Evolutionary conservation across 306 rosid genomes (phyloP).

Genomic region (Rosa chinensis): DNA sequence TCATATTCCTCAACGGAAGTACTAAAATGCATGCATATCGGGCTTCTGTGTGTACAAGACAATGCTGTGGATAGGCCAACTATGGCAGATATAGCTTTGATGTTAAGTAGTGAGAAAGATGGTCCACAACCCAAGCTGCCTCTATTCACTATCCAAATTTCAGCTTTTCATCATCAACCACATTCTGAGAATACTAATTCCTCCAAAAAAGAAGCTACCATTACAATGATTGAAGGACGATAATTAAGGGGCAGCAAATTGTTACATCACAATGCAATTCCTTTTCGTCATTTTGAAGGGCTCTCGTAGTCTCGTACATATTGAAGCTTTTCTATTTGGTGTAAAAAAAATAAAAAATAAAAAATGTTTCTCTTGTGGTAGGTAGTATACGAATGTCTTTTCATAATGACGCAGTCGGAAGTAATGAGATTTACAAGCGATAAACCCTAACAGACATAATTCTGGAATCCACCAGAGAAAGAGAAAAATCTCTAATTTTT

Average conservation of each 20-base stretch:
- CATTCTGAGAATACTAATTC: not conserved
- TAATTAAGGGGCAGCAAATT: not conserved
- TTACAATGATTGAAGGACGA: not conserved
- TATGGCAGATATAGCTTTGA: slow-evolving; percentile 23
- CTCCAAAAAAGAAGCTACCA: not conserved
- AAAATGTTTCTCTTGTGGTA: too few species aligned
- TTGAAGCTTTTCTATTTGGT: too few species aligned
- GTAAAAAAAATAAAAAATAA: too few species aligned
- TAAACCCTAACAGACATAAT: too few species aligned
- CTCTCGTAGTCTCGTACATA: accelerated
- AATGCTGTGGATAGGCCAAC: slow-evolving; percentile 25
- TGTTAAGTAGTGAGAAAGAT: slow-evolving; percentile 23
- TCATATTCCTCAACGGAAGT: slow-evolving; percentile 4
- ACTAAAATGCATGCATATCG: slow-evolving; percentile 25
- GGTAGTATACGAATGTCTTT: too few species aligned
- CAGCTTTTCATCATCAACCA: not conserved
- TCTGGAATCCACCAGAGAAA: too few species aligned
- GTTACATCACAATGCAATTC: not conserved
- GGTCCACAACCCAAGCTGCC: slow-evolving; percentile 29
- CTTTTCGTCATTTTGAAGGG: too few species aligned
- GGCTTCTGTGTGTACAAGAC: slow-evolving; percentile 34
- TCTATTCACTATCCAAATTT: not conserved
- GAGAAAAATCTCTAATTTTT: too few species aligned
- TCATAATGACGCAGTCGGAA: too few species aligned
- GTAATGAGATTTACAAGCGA: too few species aligned